Conservation (phyloP, 169 alveolate genomes). For the Plasmodium coatneyi region DNA sequence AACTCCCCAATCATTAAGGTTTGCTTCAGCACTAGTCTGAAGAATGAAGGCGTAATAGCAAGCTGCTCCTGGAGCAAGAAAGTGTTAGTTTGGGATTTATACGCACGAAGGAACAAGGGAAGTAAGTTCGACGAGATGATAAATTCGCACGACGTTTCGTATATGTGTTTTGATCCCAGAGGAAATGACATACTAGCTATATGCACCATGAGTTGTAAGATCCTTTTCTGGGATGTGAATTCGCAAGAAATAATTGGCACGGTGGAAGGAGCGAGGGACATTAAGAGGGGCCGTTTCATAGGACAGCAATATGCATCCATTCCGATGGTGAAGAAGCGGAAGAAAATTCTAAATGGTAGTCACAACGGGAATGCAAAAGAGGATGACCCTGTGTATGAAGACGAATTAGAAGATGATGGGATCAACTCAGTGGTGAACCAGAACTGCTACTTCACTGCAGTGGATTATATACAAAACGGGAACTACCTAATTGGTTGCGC, state of each 20-base stretch:
- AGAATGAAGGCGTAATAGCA: slow-evolving; percentile 89
- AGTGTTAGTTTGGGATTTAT: slow-evolving; percentile 90
- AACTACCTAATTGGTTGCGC: slow-evolving; percentile 52
- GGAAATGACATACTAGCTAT: slow-evolving; percentile 93
- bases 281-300: slow-evolving; percentile 84
- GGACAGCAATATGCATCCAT: slow-evolving; percentile 84
- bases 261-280: slow-evolving; percentile 91
- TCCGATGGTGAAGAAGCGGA: slow-evolving; percentile 40
- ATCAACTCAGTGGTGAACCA: slow-evolving; percentile 28
- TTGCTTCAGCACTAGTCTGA: slow-evolving; percentile 88
- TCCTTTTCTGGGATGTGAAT: slow-evolving; percentile 88
- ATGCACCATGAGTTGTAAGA: slow-evolving; percentile 85
- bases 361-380: neutral
- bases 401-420: slow-evolving; percentile 53
- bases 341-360: neutral
- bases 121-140: slow-evolving; percentile 91
- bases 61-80: slow-evolving; percentile 97
- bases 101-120: slow-evolving; percentile 90
- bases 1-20: slow-evolving; percentile 93
- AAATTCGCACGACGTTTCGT: slow-evolving; percentile 91
- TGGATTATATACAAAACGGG: slow-evolving; percentile 59
- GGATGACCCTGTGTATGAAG: neutral
- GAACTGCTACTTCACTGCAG: slow-evolving; percentile 27
- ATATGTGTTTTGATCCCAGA: slow-evolving; percentile 91
- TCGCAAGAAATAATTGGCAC: slow-evolving; percentile 85